These are phyloP conservation scores for Thalassiosira profunda DNA, from an alignment of 108 stramenopile genomes.

Conservation along the genomic window DNA sequence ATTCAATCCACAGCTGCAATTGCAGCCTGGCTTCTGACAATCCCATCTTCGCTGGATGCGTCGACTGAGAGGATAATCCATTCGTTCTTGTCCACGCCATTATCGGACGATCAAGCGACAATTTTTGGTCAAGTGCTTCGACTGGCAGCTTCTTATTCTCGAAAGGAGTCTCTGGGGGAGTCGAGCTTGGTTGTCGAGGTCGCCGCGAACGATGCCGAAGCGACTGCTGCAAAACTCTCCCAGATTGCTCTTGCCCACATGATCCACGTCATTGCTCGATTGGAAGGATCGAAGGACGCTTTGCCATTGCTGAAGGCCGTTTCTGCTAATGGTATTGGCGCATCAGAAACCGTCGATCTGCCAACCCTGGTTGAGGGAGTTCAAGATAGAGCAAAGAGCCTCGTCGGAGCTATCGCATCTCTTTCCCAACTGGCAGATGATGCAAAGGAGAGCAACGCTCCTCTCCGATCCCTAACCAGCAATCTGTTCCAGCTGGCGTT, in stretches of 20 bases:
- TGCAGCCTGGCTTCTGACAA: constrained; percentile 19
- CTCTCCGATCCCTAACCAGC: constrained; percentile 18
- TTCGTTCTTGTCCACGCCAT: constrained; percentile 26
- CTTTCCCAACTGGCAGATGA: constrained; percentile 13
- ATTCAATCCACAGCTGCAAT: constrained; percentile 43
- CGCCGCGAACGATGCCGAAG: constrained; percentile 14
- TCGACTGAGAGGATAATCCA: constrained; percentile 44
- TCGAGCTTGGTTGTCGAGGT: constrained; percentile 29
- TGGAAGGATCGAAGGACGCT: constrained; percentile 1
- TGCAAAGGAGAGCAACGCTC: not conserved
- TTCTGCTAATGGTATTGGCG: constrained; percentile 44
- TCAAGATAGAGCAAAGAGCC: constrained; percentile 1
- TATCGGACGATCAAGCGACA: constrained; percentile 4
- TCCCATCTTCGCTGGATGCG: constrained; percentile 40
- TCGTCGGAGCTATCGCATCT: constrained; percentile 10
- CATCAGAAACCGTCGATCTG: no score
- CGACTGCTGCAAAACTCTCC: not conserved
- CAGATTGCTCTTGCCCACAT: constrained; percentile 24
- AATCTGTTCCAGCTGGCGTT: constrained; percentile 33
- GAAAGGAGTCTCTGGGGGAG: not conserved
- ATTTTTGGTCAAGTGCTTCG: constrained; percentile 61
- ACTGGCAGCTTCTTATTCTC: constrained; percentile 28
- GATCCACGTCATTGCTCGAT: constrained; percentile 10
- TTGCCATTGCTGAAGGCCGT: constrained; percentile 51
- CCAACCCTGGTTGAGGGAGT: not conserved